These are phyloP conservation scores for Stephania japonica DNA, from an alignment of 164 flowering plant genomes.

Conservation along the genomic window DNA sequence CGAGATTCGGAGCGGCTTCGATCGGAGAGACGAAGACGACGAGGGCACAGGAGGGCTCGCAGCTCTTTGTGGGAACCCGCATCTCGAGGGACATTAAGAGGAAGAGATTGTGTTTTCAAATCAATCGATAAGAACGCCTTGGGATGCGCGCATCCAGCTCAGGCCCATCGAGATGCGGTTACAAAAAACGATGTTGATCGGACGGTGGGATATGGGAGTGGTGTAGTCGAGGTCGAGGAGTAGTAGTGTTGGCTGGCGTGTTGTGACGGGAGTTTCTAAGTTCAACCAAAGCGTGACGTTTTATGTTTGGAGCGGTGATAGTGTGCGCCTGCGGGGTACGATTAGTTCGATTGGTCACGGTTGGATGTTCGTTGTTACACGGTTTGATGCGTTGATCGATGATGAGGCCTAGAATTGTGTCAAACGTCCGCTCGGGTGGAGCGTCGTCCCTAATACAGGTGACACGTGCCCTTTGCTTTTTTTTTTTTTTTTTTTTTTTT, in stretches of 20 bases:
- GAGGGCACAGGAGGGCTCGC: not conserved
- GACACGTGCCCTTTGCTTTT: not conserved
- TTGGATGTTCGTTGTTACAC: not conserved
- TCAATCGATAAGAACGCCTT: not conserved
- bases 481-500: no score
- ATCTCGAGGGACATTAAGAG: slow-evolving; percentile 2
- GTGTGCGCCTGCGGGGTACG: not conserved
- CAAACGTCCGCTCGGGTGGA: not conserved
- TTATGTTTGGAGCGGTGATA: not conserved
- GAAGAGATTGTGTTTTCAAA: slow-evolving; percentile 1
- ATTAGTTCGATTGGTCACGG: not conserved
- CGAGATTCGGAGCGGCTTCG: not conserved
- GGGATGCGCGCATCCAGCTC: not conserved
- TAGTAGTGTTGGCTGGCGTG: not conserved
- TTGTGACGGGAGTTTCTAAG: not conserved
- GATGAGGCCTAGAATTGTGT: not conserved
- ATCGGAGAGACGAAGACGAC: not conserved
- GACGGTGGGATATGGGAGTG: not conserved
- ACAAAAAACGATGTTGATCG: not conserved
- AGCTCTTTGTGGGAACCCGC: not conserved
- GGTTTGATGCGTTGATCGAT: not conserved
- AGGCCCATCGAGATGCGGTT: not conserved
- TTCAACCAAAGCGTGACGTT: not conserved
- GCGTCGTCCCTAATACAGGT: not conserved
- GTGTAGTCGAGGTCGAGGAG: not conserved